These are phyloP conservation scores for Pleurotus eryngii DNA, from an alignment of 768 basidiomycete species.

Conservation along the genomic window DNA sequence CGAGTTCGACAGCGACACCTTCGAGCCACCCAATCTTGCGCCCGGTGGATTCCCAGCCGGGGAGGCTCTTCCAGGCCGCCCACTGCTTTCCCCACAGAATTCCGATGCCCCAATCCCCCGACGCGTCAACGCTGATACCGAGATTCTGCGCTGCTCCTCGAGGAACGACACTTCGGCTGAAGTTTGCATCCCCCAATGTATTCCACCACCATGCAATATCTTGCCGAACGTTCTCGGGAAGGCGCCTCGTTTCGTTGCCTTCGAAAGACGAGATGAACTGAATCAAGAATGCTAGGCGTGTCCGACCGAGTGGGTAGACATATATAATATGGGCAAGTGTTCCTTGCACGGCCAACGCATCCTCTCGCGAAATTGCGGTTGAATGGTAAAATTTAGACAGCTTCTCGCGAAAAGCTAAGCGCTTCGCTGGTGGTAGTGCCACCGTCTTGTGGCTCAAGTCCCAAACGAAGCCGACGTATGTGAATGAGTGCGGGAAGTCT, in stretches of 20 bases:
- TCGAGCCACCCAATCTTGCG: constrained; percentile 29
- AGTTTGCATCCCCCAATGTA: background rate
- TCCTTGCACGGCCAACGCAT: constrained; percentile 1
- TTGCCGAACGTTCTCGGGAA: background rate
- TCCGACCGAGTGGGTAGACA: constrained; percentile 2
- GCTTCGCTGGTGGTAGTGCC: constrained; percentile 22
- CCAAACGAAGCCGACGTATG: constrained; percentile 29
- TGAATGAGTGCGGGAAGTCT: constrained; percentile 16
- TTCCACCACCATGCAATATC: constrained; percentile 10
- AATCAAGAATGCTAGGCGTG: background rate
- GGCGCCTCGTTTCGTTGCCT: background rate
- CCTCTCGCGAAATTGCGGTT: background rate
- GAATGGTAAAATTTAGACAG: constrained; percentile 12
- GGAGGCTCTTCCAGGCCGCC: constrained; percentile 20
- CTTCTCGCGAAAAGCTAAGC: constrained; percentile 17
- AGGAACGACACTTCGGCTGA: background rate
- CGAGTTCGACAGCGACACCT: constrained; percentile 23
- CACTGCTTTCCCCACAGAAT: constrained; percentile 15
- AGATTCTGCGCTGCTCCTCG: constrained; percentile 4
- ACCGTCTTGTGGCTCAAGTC: constrained; percentile 19
- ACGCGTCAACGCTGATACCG: constrained; percentile 23
- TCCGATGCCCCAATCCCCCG: constrained; percentile 26
- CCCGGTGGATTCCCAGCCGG: constrained; percentile 19
- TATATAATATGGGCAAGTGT: constrained; percentile 7
- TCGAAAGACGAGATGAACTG: background rate